Evolutionary conservation across 2,329 filamentous ascomycete genomes (phyloP).

Genomic region (Fonsecaea pedrosoi): DNA sequence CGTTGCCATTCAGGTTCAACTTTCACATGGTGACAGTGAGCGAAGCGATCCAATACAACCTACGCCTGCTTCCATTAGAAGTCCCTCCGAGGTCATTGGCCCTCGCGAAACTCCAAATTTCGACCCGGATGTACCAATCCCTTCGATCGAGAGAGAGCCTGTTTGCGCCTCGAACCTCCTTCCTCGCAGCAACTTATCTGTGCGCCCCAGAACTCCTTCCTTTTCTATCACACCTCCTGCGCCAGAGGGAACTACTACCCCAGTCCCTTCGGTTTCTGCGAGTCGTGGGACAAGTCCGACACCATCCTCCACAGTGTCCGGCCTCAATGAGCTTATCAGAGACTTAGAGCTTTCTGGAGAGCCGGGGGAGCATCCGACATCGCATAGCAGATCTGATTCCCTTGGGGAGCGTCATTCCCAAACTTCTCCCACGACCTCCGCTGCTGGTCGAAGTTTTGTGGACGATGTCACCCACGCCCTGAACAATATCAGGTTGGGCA

Average conservation of each 20-base stretch:
- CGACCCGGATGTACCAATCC: not conserved
- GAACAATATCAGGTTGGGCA: not conserved
- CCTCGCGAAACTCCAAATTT: not conserved
- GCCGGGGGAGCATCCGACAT: not conserved
- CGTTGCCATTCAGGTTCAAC: not conserved
- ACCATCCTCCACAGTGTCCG: not conserved
- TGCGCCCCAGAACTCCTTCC: slow-evolving; percentile 12
- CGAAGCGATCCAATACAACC: not conserved
- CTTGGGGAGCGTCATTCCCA: not conserved
- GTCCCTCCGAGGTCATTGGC: not conserved
- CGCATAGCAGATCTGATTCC: not conserved
- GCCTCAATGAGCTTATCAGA: not conserved
- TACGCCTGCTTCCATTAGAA: not conserved
- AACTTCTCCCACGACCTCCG: not conserved
- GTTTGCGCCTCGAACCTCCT: not conserved
- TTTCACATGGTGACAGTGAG: not conserved
- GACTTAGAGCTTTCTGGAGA: not conserved
- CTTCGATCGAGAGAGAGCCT: not conserved
- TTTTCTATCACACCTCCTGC: slow-evolving; percentile 13
- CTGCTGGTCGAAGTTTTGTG: not conserved
- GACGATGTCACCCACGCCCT: not conserved
- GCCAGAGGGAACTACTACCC: not conserved
- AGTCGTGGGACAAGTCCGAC: not conserved
- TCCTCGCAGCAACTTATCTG: not conserved
- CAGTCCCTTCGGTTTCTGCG: not conserved